These are phyloP conservation scores for Lasiosphaeria ovina DNA, from an alignment of 495 filamentous ascomycete species.

Conservation along the genomic window DNA sequence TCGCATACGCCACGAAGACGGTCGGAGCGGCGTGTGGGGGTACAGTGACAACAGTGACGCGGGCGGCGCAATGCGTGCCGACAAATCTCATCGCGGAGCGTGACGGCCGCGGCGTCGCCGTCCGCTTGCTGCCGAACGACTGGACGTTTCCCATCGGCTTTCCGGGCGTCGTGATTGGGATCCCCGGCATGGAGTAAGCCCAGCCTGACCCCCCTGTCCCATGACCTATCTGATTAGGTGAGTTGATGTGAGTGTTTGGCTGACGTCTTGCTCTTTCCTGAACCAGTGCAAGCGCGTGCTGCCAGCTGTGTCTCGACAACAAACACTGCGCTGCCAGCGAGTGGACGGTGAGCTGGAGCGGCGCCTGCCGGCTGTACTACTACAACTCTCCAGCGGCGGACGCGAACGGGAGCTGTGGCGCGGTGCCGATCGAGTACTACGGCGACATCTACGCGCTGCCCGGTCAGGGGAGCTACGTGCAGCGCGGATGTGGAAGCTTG, in stretches of 20 bases:
- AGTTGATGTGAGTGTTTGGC: no score
- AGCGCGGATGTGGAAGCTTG: constrained; percentile 14
- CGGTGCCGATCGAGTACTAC: constrained; percentile 13
- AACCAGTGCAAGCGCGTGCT: constrained; percentile 9
- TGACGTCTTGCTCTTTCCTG: no score
- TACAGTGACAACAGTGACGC: constrained; percentile 8
- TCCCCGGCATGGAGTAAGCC: constrained; percentile 9
- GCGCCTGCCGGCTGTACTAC: constrained; percentile 14
- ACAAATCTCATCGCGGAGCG: constrained; percentile 15
- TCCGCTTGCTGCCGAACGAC: constrained; percentile 5
- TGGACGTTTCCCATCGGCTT: constrained; percentile 16
- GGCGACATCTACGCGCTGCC: constrained; percentile 11
- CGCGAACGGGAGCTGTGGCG: constrained; percentile 14
- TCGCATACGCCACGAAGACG: constrained; percentile 13
- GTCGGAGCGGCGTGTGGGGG: background rate
- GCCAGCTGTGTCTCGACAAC: constrained; percentile 19
- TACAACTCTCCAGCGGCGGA: constrained; percentile 6
- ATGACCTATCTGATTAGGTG: no score
- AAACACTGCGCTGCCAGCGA: constrained; percentile 15
- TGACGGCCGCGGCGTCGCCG: constrained; percentile 11
- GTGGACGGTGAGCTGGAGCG: constrained; percentile 10
- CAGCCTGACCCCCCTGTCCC: no score
- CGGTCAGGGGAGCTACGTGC: constrained; percentile 11
- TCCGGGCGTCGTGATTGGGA: constrained; percentile 10
- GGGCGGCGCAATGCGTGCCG: constrained; percentile 14